Conservation (phyloP, 2,329 filamentous ascomycete genomes). For the Sclerotiophoma versabilis region DNA sequence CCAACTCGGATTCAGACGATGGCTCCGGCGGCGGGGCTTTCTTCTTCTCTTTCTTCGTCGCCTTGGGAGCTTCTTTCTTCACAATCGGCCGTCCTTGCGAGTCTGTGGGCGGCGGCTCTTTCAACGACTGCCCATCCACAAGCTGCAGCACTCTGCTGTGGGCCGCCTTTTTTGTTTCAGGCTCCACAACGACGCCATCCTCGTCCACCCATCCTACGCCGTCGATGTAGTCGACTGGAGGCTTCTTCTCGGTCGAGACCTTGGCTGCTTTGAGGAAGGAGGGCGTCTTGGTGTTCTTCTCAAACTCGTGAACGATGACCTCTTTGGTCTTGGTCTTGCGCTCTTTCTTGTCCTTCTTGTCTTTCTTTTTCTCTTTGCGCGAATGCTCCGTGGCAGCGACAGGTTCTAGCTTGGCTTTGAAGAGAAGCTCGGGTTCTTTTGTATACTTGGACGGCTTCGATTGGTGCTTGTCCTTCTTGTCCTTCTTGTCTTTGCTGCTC, state of each 20-base stretch:
- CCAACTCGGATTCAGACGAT: slow-evolving; percentile 32
- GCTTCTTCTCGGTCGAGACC: slow-evolving; percentile 53
- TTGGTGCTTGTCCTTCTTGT: slow-evolving; percentile 62
- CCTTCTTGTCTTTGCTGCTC: slow-evolving; percentile 59
- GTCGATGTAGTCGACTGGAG: slow-evolving; percentile 74
- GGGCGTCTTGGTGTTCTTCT: slow-evolving; percentile 81
- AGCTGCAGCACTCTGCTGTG: slow-evolving; percentile 44
- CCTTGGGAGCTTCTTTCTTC: slow-evolving; percentile 24
- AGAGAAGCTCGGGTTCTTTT: slow-evolving; percentile 79
- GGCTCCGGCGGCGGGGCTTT: slow-evolving; percentile 32
- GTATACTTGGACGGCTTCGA: slow-evolving; percentile 78
- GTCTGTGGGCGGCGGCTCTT: slow-evolving; percentile 25
- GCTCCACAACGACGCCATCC: slow-evolving; percentile 77
- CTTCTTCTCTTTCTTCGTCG: slow-evolving; percentile 30
- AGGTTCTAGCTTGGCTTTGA: slow-evolving; percentile 77
- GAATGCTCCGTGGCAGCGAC: slow-evolving; percentile 46
- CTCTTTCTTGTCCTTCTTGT: slow-evolving; percentile 66
- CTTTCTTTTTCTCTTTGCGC: slow-evolving; percentile 52
- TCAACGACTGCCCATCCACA: slow-evolving; percentile 29
- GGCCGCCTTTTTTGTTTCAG: slow-evolving; percentile 49
- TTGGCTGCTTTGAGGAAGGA: slow-evolving; percentile 74
- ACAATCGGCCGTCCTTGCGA: slow-evolving; percentile 26
- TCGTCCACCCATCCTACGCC: slow-evolving; percentile 89
- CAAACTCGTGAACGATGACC: slow-evolving; percentile 85
- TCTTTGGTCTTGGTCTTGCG: slow-evolving; percentile 61